Evolutionary conservation across 257 asterid species (phyloP).

Genomic region (Apocynum venetum): DNA sequence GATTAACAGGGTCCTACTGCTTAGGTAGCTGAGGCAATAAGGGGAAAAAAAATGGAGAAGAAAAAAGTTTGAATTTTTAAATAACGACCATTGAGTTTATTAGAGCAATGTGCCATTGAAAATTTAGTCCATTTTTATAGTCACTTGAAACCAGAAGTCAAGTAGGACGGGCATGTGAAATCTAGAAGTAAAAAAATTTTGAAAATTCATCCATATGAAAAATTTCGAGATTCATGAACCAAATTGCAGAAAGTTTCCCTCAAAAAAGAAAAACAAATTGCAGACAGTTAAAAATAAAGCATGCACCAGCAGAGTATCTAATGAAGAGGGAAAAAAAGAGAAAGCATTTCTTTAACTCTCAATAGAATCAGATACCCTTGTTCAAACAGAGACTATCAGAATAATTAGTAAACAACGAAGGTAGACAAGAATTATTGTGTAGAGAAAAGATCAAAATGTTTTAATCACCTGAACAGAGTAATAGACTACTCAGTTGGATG

Average conservation of each 20-base stretch:
- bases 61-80: conserved; percentile 2
- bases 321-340: conserved; percentile 11
- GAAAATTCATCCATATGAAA: not conserved
- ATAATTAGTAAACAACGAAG: not conserved
- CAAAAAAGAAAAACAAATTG: not conserved
- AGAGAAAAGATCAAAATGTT: conserved; percentile 4
- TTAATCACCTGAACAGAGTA: conserved; percentile 45
- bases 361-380: conserved; percentile 17
- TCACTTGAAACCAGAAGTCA: not conserved
- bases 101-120: conserved; percentile 12
- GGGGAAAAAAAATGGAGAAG: not conserved
- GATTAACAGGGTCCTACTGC: conserved; percentile 4
- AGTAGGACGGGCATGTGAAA: not conserved
- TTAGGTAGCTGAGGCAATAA: not conserved
- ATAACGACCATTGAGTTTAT: not conserved
- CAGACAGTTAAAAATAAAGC: conserved; percentile 6
- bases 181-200: not conserved
- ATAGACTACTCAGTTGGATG: conserved; percentile 41
- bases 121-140: conserved; percentile 12
- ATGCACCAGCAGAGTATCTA: conserved; percentile 11
- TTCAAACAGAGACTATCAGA: not conserved
- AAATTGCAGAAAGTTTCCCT: not conserved
- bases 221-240: not conserved
- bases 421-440: not conserved
- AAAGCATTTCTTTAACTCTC: conserved; percentile 13